phyloP scores from a whole-genome alignment of 306 rosid genomes.

The Elaeagnus macrophylla region DNA sequence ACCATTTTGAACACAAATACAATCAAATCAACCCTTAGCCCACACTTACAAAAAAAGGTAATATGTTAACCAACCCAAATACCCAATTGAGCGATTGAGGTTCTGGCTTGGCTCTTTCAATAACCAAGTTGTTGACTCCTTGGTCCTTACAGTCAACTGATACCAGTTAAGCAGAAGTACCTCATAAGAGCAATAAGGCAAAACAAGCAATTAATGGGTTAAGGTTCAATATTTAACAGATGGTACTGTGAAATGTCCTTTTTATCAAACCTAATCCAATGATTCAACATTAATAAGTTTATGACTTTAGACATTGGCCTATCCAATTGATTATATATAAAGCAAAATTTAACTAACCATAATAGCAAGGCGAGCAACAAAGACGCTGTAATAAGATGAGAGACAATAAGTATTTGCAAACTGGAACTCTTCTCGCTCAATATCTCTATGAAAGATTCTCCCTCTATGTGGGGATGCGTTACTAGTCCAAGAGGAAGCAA shows the following conservation, averaged over 20 bases:
- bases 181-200: not conserved
- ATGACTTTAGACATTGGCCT: not conserved
- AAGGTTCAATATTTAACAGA: not conserved
- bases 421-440: constrained; percentile 79
- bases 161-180: not conserved
- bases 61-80: too few relatives aligned
- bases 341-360: constrained; percentile 50
- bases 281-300: not conserved
- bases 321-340: not conserved
- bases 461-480: constrained; percentile 33
- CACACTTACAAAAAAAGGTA: too few relatives aligned
- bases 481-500: constrained; percentile 36
- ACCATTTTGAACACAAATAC: too few relatives aligned
- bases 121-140: not conserved
- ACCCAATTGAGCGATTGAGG: not conserved
- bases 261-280: not conserved
- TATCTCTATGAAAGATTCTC: constrained; percentile 73
- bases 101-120: not conserved
- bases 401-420: constrained; percentile 60
- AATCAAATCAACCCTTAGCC: too few relatives aligned
- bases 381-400: constrained; percentile 91
- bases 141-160: not conserved
- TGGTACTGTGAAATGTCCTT: not conserved
- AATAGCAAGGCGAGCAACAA: constrained; percentile 90
- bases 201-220: not conserved